A percentile compares a stretch with the other conserved stretches of the same genome.
Evolutionary conservation across 169 alveolate genomes (phyloP).

Genomic region (Babesia divergens): DNA sequence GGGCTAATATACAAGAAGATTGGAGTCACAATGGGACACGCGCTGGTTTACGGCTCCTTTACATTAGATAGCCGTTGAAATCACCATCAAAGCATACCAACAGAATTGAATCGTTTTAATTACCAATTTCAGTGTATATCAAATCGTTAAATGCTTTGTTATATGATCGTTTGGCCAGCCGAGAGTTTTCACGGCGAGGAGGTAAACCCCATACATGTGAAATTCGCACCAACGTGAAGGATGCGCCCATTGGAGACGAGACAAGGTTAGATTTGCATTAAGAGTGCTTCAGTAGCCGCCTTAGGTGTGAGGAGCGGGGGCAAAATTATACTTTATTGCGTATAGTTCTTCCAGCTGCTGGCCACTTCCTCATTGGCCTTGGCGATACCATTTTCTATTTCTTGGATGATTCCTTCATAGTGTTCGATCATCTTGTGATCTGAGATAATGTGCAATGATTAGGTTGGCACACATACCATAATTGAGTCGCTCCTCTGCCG

Average conservation of each 20-base stretch:
- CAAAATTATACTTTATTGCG: neutral
- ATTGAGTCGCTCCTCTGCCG: constrained; percentile 49
- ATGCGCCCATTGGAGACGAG: too few relatives aligned
- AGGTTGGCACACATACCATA: constrained; percentile 27
- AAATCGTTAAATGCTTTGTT: neutral
- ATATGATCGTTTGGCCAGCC: too few relatives aligned
- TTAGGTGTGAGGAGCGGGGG: too few relatives aligned
- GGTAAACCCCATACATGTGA: neutral
- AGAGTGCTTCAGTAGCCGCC: neutral
- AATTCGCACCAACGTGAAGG: too few relatives aligned
- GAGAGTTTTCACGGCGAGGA: neutral
- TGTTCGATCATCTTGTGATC: constrained; percentile 63
- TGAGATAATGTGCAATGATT: neutral
- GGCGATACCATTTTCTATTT: constrained; percentile 51
- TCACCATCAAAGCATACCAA: neutral
- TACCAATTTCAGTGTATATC: neutral
- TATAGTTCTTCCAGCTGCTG: constrained; percentile 41
- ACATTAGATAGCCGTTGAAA: neutral
- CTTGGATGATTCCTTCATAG: constrained; percentile 54
- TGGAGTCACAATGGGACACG: neutral
- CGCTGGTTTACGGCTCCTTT: neutral
- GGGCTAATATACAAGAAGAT: neutral
- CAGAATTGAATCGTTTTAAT: neutral
- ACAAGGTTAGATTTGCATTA: too few relatives aligned
- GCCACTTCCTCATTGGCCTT: constrained; percentile 48